Evolutionary conservation across 257 asterid species (phyloP).

Genomic region (Solanum sitiens): DNA sequence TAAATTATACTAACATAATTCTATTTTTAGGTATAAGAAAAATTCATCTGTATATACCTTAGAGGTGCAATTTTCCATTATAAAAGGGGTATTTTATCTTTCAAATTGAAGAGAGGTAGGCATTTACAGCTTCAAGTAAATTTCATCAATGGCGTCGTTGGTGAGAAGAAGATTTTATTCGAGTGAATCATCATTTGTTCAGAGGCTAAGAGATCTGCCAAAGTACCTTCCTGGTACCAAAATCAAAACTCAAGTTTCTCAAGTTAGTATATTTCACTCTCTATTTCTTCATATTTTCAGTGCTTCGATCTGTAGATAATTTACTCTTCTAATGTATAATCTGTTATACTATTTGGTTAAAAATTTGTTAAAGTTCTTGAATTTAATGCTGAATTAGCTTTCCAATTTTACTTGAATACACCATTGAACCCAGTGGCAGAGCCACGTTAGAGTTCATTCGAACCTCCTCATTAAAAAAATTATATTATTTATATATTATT

Average conservation of each 20-base stretch:
- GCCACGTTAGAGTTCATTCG: too few species aligned
- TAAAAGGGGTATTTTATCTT: not conserved
- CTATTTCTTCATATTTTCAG: not conserved
- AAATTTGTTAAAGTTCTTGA: too few species aligned
- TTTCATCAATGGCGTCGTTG: not conserved
- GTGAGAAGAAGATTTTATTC: not conserved
- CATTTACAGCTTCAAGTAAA: not conserved
- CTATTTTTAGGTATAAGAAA: too few species aligned
- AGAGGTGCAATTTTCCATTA: not conserved
- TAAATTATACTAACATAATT: too few species aligned
- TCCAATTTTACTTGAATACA: not conserved
- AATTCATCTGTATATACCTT: not conserved
- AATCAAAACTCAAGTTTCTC: not conserved
- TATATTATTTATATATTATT: too few species aligned
- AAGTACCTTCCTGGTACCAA: not conserved
- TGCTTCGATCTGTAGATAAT: not conserved
- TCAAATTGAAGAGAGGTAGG: not conserved
- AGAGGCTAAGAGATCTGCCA: not conserved
- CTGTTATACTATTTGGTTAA: not conserved
- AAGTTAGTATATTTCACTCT: not conserved
- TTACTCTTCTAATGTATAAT: not conserved
- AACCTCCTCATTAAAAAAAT: too few species aligned
- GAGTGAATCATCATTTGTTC: not conserved
- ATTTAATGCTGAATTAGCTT: not conserved
- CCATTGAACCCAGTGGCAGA: not conserved